Conservation (phyloP, 345 rosid genomes). For the Eucalyptus marginata region DNA sequence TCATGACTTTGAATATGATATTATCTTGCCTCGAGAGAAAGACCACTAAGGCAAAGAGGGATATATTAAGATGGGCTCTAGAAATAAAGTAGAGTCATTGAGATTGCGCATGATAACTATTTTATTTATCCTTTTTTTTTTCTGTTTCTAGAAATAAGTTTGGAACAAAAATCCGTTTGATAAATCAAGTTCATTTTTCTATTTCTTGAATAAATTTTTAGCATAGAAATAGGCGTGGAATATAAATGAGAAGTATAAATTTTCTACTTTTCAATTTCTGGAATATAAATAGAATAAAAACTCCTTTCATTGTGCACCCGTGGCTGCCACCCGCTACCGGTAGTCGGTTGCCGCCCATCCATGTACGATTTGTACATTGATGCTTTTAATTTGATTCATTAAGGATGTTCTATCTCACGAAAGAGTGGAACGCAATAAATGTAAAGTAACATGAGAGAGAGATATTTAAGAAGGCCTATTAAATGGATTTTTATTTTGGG, state of each 20-base stretch:
- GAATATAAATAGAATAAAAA: too few relatives aligned
- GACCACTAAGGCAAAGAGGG: background rate
- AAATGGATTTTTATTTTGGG: accelerated
- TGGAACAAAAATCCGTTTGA: accelerated
- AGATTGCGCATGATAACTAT: accelerated
- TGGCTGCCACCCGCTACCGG: accelerated
- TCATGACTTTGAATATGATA: background rate
- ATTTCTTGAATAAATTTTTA: accelerated
- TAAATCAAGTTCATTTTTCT: accelerated
- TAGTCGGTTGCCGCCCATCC: accelerated
- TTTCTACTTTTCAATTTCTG: too few relatives aligned
- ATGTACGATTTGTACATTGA: accelerated
- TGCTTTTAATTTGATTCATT: too few relatives aligned
- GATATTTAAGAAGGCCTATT: accelerated
- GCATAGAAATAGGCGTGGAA: too few relatives aligned
- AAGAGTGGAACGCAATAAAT: too few relatives aligned
- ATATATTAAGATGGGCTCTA: background rate
- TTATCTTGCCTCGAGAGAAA: background rate
- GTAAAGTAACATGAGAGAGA: too few relatives aligned
- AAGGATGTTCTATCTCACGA: too few relatives aligned
- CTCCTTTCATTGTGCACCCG: accelerated
- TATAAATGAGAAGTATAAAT: too few relatives aligned
- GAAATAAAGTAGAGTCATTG: background rate
- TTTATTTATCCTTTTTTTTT: accelerated
- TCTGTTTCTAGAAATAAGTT: accelerated